These are phyloP conservation scores for Hygrocybe coccinea DNA, from an alignment of 768 basidiomycete genomes.

Conservation along the genomic window DNA sequence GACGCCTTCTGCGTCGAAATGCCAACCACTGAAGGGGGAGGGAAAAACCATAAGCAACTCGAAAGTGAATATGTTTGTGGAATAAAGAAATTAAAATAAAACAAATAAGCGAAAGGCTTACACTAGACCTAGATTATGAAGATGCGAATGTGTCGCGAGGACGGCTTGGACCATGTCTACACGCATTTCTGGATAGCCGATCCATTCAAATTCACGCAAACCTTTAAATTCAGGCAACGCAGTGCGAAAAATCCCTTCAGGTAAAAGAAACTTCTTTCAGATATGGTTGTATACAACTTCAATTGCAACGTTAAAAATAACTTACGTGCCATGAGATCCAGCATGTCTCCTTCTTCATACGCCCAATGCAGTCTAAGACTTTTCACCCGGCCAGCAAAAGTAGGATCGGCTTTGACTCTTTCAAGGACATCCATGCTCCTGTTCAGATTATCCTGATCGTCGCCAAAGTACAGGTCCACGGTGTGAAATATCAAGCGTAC, in stretches of 20 bases:
- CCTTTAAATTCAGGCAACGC: conserved; percentile 60
- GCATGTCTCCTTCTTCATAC: conserved; percentile 63
- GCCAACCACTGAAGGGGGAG: conserved; percentile 62
- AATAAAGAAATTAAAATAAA: too few relatives aligned
- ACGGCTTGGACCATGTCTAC: conserved; percentile 63
- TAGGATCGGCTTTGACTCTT: conserved; percentile 55
- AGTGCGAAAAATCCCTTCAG: conserved; percentile 53
- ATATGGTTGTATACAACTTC: too few relatives aligned
- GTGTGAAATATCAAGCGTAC: conserved; percentile 62
- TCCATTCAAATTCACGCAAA: conserved; percentile 66
- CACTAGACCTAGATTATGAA: conserved; percentile 58
- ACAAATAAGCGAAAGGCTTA: conserved; percentile 24
- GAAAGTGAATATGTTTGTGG: too few relatives aligned
- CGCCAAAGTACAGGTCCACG: conserved; percentile 62
- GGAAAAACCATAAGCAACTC: neutral
- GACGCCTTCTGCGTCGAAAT: conserved; percentile 68
- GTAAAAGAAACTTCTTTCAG: neutral
- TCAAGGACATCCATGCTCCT: conserved; percentile 65
- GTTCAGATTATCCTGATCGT: conserved; percentile 56
- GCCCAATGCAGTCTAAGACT: conserved; percentile 63
- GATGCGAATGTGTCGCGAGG: conserved; percentile 47
- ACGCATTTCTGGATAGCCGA: conserved; percentile 67
- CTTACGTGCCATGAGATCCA: conserved; percentile 51
- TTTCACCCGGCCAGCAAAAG: conserved; percentile 57
- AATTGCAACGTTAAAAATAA: conserved; percentile 25